Percentiles rank a stretch among this genome's conserved stretches.
Conservation (phyloP, 768 basidiomycete species). For the Collybiopsis luxurians region DNA sequence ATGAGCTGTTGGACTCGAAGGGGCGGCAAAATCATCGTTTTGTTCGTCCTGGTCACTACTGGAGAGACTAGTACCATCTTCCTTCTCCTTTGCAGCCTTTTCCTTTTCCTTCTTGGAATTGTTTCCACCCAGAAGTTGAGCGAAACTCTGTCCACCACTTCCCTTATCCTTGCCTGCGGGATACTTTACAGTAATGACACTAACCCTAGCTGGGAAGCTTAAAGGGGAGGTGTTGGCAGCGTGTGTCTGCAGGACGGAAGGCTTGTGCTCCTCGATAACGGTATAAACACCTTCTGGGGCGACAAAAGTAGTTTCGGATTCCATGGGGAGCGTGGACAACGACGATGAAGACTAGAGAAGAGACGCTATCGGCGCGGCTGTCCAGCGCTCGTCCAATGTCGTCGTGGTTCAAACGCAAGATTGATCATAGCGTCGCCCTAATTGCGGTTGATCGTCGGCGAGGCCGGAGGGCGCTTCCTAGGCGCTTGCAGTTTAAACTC, state of each 20-base stretch:
- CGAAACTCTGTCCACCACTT: constrained; percentile 57
- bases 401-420: not conserved
- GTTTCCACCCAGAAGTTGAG: constrained; percentile 65
- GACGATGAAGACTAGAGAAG: not conserved
- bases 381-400: not conserved
- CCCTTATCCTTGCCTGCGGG: constrained; percentile 45
- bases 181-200: constrained; percentile 61
- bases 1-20: constrained; percentile 31
- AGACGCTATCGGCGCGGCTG: constrained; percentile 1
- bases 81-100: constrained; percentile 44
- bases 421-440: not conserved
- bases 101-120: constrained; percentile 58
- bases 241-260: constrained; percentile 42
- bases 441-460: not conserved
- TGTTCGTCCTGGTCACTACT: constrained; percentile 73
- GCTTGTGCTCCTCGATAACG: constrained; percentile 83
- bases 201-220: constrained; percentile 60
- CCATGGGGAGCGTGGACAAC: constrained; percentile 53
- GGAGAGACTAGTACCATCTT: constrained; percentile 74
- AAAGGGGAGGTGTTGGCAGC: constrained; percentile 32
- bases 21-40: constrained; percentile 39
- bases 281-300: constrained; percentile 91
- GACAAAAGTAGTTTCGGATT: constrained; percentile 82
- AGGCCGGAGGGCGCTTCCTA: no score
- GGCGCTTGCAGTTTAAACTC: no score